A percentile compares a stretch with the other conserved stretches of the same genome.
Conservation (phyloP, 306 rosid genomes). For the Spatholobus suberectus region DNA sequence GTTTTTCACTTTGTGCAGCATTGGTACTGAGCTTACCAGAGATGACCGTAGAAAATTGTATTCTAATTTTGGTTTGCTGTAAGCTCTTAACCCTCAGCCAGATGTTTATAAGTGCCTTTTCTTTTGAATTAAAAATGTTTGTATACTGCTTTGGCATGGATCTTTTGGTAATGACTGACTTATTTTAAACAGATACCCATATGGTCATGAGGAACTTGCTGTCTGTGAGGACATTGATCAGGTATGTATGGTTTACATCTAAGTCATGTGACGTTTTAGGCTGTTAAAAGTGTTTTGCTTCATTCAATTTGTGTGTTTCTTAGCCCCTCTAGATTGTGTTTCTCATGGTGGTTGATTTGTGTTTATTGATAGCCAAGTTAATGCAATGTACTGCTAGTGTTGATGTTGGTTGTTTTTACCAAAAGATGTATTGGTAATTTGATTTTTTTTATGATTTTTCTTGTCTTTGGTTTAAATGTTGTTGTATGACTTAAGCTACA, state of each 20-base stretch:
- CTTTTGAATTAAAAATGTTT: background rate
- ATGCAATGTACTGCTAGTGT: background rate
- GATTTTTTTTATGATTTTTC: background rate
- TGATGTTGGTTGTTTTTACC: background rate
- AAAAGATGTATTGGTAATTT: background rate
- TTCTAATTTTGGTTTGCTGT: conserved; percentile 95
- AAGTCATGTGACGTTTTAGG: conserved; percentile 10
- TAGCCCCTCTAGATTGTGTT: conserved; percentile 12
- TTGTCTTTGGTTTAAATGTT: background rate
- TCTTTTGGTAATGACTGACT: conserved; percentile 30
- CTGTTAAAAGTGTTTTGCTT: background rate
- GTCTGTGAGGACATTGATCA: conserved; percentile 96
- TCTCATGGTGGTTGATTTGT: conserved; percentile 7
- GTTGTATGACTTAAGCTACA: background rate
- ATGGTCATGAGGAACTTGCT: conserved; percentile 97
- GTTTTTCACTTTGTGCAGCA: conserved; percentile 59
- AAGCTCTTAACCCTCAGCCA: conserved; percentile 48
- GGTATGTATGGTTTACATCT: conserved; percentile 69
- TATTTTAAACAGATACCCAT: conserved; percentile 74
- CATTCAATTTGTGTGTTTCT: conserved; percentile 15
- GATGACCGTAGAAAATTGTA: conserved; percentile 93
- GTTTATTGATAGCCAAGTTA: conserved; percentile 14
- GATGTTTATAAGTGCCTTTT: conserved; percentile 3
- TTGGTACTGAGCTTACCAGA: conserved; percentile 98
- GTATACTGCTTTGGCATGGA: conserved; percentile 33